Conservation (phyloP, 2,329 filamentous ascomycete species). For the Zasmidium angulare region DNA sequence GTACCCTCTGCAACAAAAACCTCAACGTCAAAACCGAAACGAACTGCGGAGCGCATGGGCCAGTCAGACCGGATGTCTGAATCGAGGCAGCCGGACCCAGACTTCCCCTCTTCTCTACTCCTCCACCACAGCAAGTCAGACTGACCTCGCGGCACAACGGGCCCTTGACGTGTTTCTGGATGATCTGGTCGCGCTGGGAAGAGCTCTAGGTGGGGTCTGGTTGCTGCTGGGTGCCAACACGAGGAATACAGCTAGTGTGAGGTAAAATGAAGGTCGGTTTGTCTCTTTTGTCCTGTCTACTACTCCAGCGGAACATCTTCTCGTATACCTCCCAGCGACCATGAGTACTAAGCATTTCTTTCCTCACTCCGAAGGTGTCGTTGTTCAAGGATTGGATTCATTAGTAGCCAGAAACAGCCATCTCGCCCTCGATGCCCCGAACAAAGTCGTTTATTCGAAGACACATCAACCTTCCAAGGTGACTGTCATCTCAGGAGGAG, state of each 20-base stretch:
- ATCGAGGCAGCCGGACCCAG: not conserved
- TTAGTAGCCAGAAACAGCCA: slow-evolving; percentile 48
- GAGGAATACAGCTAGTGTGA: not conserved
- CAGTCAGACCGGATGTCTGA: not conserved
- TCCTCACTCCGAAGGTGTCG: slow-evolving; percentile 50
- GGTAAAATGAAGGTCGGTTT: not conserved
- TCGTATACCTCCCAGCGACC: not conserved
- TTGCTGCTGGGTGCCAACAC: not conserved
- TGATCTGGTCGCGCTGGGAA: not conserved
- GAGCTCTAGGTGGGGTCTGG: not conserved
- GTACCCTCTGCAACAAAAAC: not conserved
- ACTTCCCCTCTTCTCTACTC: not conserved
- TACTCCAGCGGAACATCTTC: not conserved
- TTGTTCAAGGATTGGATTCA: slow-evolving; percentile 49
- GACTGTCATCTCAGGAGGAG: slow-evolving; percentile 49
- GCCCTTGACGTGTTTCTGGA: not conserved
- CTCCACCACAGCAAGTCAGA: not conserved
- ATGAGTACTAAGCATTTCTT: slow-evolving; percentile 60
- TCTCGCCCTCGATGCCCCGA: slow-evolving; percentile 45
- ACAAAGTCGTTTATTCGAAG: slow-evolving; percentile 48
- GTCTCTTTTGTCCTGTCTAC: not conserved
- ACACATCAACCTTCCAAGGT: slow-evolving; percentile 46
- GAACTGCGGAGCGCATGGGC: not conserved
- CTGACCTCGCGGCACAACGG: not conserved
- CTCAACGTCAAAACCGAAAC: not conserved